These are phyloP conservation scores for Populus hybrid DNA, from an alignment of 441 rosid species.

Conservation along the genomic window DNA sequence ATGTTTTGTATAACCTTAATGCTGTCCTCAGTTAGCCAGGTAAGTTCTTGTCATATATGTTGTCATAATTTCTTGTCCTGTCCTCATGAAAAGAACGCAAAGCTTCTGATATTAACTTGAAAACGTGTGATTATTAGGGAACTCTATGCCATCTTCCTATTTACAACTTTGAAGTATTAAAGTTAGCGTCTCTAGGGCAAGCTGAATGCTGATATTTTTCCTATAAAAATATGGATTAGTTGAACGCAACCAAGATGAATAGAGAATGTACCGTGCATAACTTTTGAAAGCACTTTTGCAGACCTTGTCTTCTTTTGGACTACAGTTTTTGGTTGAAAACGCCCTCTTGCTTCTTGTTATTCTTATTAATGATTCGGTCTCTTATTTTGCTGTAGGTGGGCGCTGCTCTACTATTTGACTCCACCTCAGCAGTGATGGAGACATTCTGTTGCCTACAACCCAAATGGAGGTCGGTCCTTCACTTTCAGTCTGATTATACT, in stretches of 20 bases:
- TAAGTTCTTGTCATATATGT: too few species aligned
- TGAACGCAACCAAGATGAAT: conserved; percentile 12
- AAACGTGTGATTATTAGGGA: background rate
- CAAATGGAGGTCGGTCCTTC: conserved; percentile 34
- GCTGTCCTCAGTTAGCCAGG: conserved; percentile 11
- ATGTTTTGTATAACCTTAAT: too few species aligned
- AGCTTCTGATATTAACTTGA: background rate
- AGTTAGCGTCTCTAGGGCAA: conserved; percentile 8
- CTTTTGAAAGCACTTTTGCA: conserved; percentile 20
- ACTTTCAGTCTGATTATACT: conserved; percentile 5
- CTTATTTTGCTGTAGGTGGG: conserved; percentile 34
- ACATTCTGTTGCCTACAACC: conserved; percentile 24
- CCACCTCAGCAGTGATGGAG: conserved; percentile 21
- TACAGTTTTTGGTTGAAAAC: conserved; percentile 18
- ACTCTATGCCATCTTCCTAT: background rate
- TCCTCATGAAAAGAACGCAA: background rate
- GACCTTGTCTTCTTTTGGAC: conserved; percentile 24
- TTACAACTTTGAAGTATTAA: too few species aligned
- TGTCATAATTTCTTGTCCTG: conserved; percentile 5
- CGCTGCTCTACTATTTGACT: conserved; percentile 22
- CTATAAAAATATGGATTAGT: background rate
- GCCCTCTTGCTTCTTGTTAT: conserved; percentile 19
- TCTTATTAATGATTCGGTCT: conserved; percentile 15
- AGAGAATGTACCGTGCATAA: conserved; percentile 3
- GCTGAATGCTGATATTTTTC: conserved; percentile 6